Evolutionary conservation across 495 filamentous ascomycete genomes (phyloP).

Genomic region (Trichoderma parareesei): DNA sequence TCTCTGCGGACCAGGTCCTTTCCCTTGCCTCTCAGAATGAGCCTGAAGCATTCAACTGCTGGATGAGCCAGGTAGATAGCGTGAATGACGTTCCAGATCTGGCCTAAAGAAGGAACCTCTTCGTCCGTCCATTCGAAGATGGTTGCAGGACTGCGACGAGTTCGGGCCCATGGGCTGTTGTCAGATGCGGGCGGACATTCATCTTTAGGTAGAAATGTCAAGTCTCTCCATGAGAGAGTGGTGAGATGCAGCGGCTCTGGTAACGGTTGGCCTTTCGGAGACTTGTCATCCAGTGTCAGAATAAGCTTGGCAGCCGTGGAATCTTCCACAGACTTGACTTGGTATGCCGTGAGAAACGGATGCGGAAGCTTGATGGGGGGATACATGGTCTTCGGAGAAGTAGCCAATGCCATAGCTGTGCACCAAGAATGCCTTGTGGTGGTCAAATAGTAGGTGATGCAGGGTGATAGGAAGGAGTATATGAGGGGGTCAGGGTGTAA

Average conservation of each 20-base stretch:
- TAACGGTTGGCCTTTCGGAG: slow-evolving; percentile 16
- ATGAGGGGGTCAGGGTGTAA: too few relatives aligned
- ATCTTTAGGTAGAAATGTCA: background rate
- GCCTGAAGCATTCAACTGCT: slow-evolving; percentile 44
- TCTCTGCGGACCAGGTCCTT: slow-evolving; percentile 35
- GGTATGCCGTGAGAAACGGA: slow-evolving; percentile 36
- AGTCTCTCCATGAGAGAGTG: background rate
- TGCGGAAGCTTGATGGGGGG: slow-evolving; percentile 38
- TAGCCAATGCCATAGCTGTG: too few relatives aligned
- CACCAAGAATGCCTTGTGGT: too few relatives aligned
- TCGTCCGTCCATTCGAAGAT: slow-evolving; percentile 27
- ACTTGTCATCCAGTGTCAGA: slow-evolving; percentile 13
- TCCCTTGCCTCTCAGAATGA: slow-evolving; percentile 34
- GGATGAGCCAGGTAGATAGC: slow-evolving; percentile 48
- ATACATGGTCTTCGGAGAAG: slow-evolving; percentile 17
- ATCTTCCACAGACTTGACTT: slow-evolving; percentile 14
- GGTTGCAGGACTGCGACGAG: slow-evolving; percentile 33
- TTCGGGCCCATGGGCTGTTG: slow-evolving; percentile 40
- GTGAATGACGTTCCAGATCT: slow-evolving; percentile 56
- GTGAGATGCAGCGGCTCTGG: background rate
- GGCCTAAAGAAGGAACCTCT: slow-evolving; percentile 39
- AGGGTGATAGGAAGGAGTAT: too few relatives aligned
- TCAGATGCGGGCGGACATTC: slow-evolving; percentile 35
- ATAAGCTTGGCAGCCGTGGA: too few relatives aligned
- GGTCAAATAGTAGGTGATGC: too few relatives aligned